Evolutionary conservation across 139 green algal genomes (phyloP), one percentile per base, ranked within the genome.

Genomic region (Pycnococcus provasolii): DNA sequence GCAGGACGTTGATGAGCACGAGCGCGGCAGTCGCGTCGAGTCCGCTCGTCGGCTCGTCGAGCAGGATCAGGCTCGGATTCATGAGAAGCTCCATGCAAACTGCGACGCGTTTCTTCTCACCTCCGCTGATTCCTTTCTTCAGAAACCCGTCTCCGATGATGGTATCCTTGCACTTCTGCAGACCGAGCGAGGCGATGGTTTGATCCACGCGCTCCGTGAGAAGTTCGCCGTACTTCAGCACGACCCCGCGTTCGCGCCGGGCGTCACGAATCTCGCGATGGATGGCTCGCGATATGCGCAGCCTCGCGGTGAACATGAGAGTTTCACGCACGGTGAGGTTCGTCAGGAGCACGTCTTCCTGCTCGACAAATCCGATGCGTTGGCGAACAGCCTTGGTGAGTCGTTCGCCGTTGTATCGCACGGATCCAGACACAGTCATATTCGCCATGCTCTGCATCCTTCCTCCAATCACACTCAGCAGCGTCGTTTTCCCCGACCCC

Each of bases 71-170:
- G 13, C 81, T 85, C 6, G 92, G 90, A 79, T 96, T 91, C 75
- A 89, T 95, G 1, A 98, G 79, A 51, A 98, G 84, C 80, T 97
- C 92, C 54, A 87, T 77, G 0, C 87, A 89, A 46, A 91, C 88
- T 42, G 79, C 89, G 7, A 90, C 85, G 37, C 92, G 81, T 84
- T 96, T 96, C 65, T 88, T 81, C 79, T 98, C 90, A 1, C 92
- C 92, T 9, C 91, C 92, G 4, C 72, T 87, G 53, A 97, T 85
- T 15, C 91, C 91, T 26, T 26, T 26, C n/a, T 86, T 80, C 45
- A 78, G 67, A 62, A 90, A 86, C 58, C 83, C 86, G 2, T 87
- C 87, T n/a, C 89, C 86, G 41, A 97, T 91, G 71, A 97, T 91
- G 47, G 91, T 96, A 75, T 94, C 26, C 26, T 26, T 26, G 26